Percentiles rank a stretch among this genome's conserved stretches.
Evolutionary conservation across 2,329 filamentous ascomycete species (phyloP).

Genomic region (Scedosporium aurantiacum): DNA sequence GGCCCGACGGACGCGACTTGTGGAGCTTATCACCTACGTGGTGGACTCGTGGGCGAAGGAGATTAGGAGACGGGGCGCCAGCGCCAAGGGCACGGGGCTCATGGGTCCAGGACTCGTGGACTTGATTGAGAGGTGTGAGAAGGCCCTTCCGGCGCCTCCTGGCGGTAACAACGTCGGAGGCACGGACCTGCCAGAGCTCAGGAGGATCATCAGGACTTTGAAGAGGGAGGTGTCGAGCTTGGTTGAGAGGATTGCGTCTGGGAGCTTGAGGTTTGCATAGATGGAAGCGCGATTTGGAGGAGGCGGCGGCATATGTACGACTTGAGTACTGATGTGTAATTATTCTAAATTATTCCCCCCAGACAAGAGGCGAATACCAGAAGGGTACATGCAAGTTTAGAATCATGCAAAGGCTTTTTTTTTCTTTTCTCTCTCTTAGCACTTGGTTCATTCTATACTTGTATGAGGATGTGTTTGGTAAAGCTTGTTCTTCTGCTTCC

Average conservation of each 20-base stretch:
- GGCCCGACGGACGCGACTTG: constrained; percentile 33
- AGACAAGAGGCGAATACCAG: not conserved
- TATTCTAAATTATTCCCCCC: constrained; percentile 5
- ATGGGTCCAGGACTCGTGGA: constrained; percentile 30
- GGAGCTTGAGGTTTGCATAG: constrained; percentile 35
- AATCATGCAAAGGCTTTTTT: not conserved
- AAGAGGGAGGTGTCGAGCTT: constrained; percentile 33
- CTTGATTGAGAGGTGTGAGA: constrained; percentile 38
- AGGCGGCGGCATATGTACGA: not conserved
- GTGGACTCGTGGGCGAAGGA: constrained; percentile 39
- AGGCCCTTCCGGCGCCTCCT: constrained; percentile 27
- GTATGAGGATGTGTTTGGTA: too few species aligned
- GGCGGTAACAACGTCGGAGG: constrained; percentile 33
- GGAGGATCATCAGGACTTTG: constrained; percentile 29
- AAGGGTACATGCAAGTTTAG: not conserved
- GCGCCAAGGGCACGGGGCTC: constrained; percentile 18
- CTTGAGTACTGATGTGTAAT: constrained; percentile 1
- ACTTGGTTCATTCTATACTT: not conserved
- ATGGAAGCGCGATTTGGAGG: not conserved
- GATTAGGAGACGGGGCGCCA: constrained; percentile 33
- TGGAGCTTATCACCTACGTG: constrained; percentile 42
- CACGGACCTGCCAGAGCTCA: constrained; percentile 31
- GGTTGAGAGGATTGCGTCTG: constrained; percentile 29
- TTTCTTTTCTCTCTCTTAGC: not conserved
- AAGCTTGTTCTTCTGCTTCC: too few species aligned